Evolutionary conservation across 495 filamentous ascomycete species (phyloP).

Genomic region (Halenospora varia): DNA sequence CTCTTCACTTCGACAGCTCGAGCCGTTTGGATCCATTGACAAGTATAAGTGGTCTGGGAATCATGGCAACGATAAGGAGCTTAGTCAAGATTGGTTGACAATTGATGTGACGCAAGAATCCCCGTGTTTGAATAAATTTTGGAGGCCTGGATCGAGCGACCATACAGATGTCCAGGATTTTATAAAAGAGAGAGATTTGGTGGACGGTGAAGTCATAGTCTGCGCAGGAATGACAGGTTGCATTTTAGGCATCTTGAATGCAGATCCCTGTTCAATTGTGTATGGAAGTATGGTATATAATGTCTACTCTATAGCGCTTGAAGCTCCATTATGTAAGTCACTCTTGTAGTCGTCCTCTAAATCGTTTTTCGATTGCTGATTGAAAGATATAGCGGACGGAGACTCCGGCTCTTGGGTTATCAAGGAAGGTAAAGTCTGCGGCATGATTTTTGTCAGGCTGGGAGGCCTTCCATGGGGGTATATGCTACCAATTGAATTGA

Average conservation of each 20-base stretch:
- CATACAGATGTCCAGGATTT: not conserved
- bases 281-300: not conserved
- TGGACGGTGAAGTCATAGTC: not conserved
- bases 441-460: conserved; percentile 1
- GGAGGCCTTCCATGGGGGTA: not conserved
- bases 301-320: not conserved
- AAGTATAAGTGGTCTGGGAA: not conserved
- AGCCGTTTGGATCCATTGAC: not conserved
- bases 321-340: not conserved
- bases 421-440: not conserved
- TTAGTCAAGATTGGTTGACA: not conserved
- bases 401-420: not conserved
- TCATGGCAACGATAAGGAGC: not conserved
- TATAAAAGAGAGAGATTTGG: not conserved
- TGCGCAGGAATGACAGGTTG: not conserved
- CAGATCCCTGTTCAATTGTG: not conserved
- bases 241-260: not conserved
- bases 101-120: not conserved
- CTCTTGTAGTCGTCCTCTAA: not conserved
- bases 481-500: conserved; percentile 1
- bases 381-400: not conserved
- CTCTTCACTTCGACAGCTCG: not conserved
- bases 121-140: not conserved
- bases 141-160: not conserved
- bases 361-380: not conserved